Percentiles rank a stretch among this genome's conserved stretches.
Evolutionary conservation across 371 early-diverging fungal genomes (phyloP).

Genomic region (Mucor ambiguus): DNA sequence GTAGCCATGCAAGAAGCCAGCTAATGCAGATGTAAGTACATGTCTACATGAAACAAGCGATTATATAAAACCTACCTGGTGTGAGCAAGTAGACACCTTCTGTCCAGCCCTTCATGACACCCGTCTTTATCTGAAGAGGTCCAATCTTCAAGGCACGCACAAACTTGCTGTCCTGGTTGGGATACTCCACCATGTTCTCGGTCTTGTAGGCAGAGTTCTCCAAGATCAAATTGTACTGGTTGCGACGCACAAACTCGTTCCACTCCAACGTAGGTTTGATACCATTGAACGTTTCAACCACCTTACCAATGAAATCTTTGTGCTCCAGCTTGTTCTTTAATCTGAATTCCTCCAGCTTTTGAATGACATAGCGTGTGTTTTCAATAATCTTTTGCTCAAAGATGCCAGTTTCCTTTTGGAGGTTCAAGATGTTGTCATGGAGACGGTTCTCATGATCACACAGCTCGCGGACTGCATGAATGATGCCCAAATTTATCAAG

Average conservation of each 20-base stretch:
- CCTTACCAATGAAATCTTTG: slow-evolving; percentile 25
- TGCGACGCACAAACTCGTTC: slow-evolving; percentile 45
- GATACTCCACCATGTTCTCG: slow-evolving; percentile 40
- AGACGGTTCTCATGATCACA: slow-evolving; percentile 46
- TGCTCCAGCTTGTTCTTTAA: slow-evolving; percentile 37
- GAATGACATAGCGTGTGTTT: slow-evolving; percentile 30
- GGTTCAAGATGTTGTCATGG: slow-evolving; percentile 42
- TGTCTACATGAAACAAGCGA: neutral
- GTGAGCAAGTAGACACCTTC: slow-evolving; percentile 49
- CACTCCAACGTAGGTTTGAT: slow-evolving; percentile 43
- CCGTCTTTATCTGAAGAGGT: slow-evolving; percentile 33
- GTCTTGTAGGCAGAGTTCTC: slow-evolving; percentile 50
- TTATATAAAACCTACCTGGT: slow-evolving; percentile 29
- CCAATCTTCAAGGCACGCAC: slow-evolving; percentile 46
- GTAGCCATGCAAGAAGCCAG: slow-evolving; percentile 53
- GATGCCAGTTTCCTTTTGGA: slow-evolving; percentile 44
- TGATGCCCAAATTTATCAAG: slow-evolving; percentile 38
- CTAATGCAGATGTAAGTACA: slow-evolving; percentile 16
- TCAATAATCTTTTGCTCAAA: slow-evolving; percentile 47
- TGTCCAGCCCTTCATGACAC: slow-evolving; percentile 30
- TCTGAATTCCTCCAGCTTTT: slow-evolving; percentile 36
- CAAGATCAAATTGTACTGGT: slow-evolving; percentile 34
- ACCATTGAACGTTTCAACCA: slow-evolving; percentile 26
- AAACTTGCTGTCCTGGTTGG: slow-evolving; percentile 39
- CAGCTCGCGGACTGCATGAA: slow-evolving; percentile 32